Percentiles rank a stretch among this genome's conserved stretches.
These are phyloP conservation scores for Aspergillus campestris DNA, from an alignment of 495 filamentous ascomycete genomes.

Conservation along the genomic window DNA sequence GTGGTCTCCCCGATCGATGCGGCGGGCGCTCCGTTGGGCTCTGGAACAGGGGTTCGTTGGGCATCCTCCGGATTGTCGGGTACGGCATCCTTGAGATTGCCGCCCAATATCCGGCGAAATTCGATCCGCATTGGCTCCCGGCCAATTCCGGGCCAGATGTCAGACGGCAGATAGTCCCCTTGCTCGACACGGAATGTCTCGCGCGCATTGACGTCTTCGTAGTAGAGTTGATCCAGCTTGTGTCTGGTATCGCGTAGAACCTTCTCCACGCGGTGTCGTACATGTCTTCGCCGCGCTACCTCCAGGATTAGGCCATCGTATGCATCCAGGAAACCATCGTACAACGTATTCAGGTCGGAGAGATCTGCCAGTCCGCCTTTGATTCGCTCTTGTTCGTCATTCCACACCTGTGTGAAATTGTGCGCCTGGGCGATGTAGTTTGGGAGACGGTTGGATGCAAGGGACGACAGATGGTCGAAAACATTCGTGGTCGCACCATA, in stretches of 20 bases:
- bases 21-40: not conserved
- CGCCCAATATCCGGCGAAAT: constrained; percentile 37
- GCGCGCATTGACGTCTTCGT: constrained; percentile 63
- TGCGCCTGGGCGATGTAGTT: constrained; percentile 60
- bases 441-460: constrained; percentile 53
- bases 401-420: constrained; percentile 68
- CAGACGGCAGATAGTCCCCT: constrained; percentile 77
- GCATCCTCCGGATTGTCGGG: constrained; percentile 1
- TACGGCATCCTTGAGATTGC: constrained; percentile 20
- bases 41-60: constrained; percentile 1
- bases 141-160: constrained; percentile 76
- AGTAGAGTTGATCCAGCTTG: constrained; percentile 66
- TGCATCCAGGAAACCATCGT: constrained; percentile 72
- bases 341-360: constrained; percentile 62
- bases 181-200: constrained; percentile 74
- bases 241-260: constrained; percentile 67
- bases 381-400: constrained; percentile 62
- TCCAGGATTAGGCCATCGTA: constrained; percentile 82
- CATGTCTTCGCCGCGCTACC: constrained; percentile 59
- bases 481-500: constrained; percentile 47
- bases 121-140: constrained; percentile 51
- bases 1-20: constrained; percentile 8
- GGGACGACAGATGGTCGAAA: constrained; percentile 57
- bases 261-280: constrained; percentile 63
- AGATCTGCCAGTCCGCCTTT: constrained; percentile 61